Evolutionary conservation across 495 filamentous ascomycete species (phyloP), one percentile per base, ranked within the genome.

Genomic region (Penicillium soppii): DNA sequence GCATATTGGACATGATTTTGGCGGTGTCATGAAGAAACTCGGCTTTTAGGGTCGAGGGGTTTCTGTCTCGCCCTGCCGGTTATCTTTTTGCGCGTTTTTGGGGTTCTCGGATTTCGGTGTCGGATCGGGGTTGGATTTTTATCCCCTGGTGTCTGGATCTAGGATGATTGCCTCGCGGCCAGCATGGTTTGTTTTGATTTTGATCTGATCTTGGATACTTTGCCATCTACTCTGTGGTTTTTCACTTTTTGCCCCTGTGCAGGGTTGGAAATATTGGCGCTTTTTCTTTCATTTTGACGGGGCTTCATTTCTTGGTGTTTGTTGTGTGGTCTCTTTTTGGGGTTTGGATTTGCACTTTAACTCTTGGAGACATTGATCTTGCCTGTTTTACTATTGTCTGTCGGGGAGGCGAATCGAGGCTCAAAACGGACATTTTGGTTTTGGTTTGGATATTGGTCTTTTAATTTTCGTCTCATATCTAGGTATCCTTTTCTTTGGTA

Each of bases 261-360:
- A n/a, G 29, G 44, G 33, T 47, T 49, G 53, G 58, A 51, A 57
- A 51, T 46, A 43, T 50, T n/a, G 58, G 58, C 52, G 58, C 57
- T 57, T 57, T 40, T 45, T 56, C 35, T 43, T n/a, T n/a, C n/a
- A n/a, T n/a, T n/a, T n/a, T n/a, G n/a, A n/a, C n/a, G 21, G 44
- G 32, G 21, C 43, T 46, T 60, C 52, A 55, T 62, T 60, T 58
- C 47, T 56, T 53, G 50, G 44, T 56, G 48, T 56, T 58, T 35
- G 37, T 23, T 36, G 27, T 43, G 20, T 50, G 45, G 48, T 17
- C 40, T 26, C 45, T 29, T 50, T 43, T 23, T 37, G 47, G 51
- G 45, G 36, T 39, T 39, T 46, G 45, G 37, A 54, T 43, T 43
- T 55, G 52, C 46, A 39, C 52, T 50, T 41, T 41, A 25, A 30